These are phyloP conservation scores for Beverwykella pulmonaria DNA, from an alignment of 495 filamentous ascomycete genomes.

Conservation along the genomic window DNA sequence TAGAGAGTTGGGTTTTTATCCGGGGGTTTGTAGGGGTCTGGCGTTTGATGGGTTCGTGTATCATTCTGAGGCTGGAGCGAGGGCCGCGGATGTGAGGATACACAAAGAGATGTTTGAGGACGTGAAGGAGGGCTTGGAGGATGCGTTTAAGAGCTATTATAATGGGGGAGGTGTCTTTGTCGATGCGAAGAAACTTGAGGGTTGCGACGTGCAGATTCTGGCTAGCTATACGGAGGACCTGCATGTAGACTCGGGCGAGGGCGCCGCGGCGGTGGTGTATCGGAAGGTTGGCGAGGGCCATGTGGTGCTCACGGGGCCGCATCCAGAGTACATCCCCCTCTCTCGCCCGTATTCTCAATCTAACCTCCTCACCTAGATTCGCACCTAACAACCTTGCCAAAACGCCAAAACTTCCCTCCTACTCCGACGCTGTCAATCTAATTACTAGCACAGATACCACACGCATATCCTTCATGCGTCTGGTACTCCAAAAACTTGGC, in stretches of 20 bases:
- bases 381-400: slow-evolving; percentile 74
- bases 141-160: slow-evolving; percentile 77
- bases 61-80: slow-evolving; percentile 82
- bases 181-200: slow-evolving; percentile 64
- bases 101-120: slow-evolving; percentile 60
- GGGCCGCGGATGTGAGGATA: slow-evolving; percentile 69
- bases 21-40: slow-evolving; percentile 79
- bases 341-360: neutral
- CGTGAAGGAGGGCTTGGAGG: slow-evolving; percentile 53
- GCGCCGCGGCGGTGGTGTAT: slow-evolving; percentile 78
- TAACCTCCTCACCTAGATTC: slow-evolving; percentile 61
- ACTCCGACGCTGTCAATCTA: slow-evolving; percentile 66
- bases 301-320: slow-evolving; percentile 81
- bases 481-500: slow-evolving; percentile 80
- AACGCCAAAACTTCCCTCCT: slow-evolving; percentile 63
- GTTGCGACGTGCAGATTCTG: slow-evolving; percentile 73
- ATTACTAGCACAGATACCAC: slow-evolving; percentile 70
- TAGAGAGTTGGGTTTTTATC: slow-evolving; percentile 86
- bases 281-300: slow-evolving; percentile 84
- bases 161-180: slow-evolving; percentile 98
- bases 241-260: slow-evolving; percentile 74
- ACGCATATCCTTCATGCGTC: slow-evolving; percentile 76
- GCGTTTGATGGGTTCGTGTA: slow-evolving; percentile 93
- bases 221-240: slow-evolving; percentile 77
- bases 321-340: slow-evolving; percentile 76